Evolutionary conservation across 2,329 filamentous ascomycete genomes (phyloP).

Genomic region (Ustulina deusta): DNA sequence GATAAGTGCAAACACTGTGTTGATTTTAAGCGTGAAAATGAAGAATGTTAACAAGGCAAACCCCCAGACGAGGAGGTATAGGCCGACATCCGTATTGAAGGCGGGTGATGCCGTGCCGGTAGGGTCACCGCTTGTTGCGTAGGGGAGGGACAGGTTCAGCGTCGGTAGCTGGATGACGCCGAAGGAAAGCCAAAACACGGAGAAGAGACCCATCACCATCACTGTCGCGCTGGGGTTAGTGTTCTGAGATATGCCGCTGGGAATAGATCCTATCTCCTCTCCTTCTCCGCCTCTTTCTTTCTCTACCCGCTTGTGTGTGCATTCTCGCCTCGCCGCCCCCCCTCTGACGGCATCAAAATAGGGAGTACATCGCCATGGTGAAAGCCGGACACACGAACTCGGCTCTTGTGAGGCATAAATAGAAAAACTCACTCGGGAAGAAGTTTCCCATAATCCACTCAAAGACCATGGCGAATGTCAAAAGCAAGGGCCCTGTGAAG

Average conservation of each 20-base stretch:
- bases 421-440: conserved; percentile 54
- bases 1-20: conserved; percentile 62
- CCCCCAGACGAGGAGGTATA: conserved; percentile 64
- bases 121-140: conserved; percentile 57
- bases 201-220: conserved; percentile 56
- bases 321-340: background rate
- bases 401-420: background rate
- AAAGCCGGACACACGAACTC: background rate
- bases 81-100: conserved; percentile 61
- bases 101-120: conserved; percentile 57
- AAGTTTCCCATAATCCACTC: conserved; percentile 66
- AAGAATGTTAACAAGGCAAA: conserved; percentile 65
- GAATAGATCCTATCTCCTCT: background rate
- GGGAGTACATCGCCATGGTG: background rate
- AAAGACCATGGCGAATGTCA: conserved; percentile 61
- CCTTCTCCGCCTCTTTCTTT: background rate
- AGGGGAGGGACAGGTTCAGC: conserved; percentile 59
- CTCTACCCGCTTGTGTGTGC: too few species aligned
- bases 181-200: conserved; percentile 64
- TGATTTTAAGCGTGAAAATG: conserved; percentile 64
- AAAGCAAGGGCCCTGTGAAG: conserved; percentile 60
- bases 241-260: background rate
- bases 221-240: conserved; percentile 15
- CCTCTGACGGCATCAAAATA: background rate
- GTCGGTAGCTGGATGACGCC: conserved; percentile 63